A percentile compares a stretch with the other conserved stretches of the same genome.
These are phyloP conservation scores for Gillenia trifoliata DNA, from an alignment of 306 rosid species.

Conservation along the genomic window DNA sequence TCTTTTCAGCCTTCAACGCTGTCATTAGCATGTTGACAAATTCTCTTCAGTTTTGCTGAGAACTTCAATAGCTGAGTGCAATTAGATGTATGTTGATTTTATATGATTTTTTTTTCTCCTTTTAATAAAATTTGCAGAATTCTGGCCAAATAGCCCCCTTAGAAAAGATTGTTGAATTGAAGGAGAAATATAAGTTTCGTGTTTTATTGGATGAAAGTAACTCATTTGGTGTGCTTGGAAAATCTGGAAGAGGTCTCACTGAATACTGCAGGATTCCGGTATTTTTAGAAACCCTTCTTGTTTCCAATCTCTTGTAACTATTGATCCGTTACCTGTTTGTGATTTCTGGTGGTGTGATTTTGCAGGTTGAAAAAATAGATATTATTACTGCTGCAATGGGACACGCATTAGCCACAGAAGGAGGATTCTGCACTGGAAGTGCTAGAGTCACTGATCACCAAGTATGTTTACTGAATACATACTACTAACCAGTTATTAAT, in stretches of 20 bases:
- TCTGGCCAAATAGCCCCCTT: constrained; percentile 96
- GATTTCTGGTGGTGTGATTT: constrained; percentile 29
- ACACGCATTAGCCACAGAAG: constrained; percentile 91
- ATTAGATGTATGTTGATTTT: not conserved
- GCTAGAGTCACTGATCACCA: constrained; percentile 95
- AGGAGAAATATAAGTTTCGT: constrained; percentile 83
- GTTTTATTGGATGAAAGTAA: constrained; percentile 96
- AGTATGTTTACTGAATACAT: constrained; percentile 38
- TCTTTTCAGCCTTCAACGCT: not conserved
- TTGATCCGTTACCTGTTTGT: constrained; percentile 13
- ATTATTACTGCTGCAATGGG: constrained; percentile 98
- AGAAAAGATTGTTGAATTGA: constrained; percentile 80
- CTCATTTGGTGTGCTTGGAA: constrained; percentile 94
- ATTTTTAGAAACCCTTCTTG: constrained; percentile 12
- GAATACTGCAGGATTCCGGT: constrained; percentile 75
- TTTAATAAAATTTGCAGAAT: constrained; percentile 45
- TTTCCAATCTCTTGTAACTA: not conserved
- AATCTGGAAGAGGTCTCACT: constrained; percentile 88
- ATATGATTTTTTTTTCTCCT: not conserved
- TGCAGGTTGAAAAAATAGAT: constrained; percentile 85
- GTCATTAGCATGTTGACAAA: not conserved
- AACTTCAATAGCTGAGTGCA: constrained; percentile 6
- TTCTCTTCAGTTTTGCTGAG: not conserved
- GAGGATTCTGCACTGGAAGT: constrained; percentile 98
- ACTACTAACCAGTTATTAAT: not conserved